These are phyloP conservation scores for Schizopora paradoxa DNA, from an alignment of 1,284 basidiomycete species.

Conservation along the genomic window DNA sequence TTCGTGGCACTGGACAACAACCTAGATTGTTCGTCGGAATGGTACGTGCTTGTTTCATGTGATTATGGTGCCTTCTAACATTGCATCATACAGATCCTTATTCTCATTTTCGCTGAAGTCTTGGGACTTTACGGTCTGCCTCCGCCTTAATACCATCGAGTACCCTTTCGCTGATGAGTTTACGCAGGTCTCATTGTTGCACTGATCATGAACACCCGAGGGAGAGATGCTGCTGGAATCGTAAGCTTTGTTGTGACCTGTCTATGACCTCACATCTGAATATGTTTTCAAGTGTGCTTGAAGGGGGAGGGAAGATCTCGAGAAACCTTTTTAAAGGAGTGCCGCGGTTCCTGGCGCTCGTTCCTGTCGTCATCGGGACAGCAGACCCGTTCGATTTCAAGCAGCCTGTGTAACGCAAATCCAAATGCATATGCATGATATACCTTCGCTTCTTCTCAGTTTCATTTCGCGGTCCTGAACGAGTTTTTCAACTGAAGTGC, in stretches of 20 bases:
- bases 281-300: too few species aligned
- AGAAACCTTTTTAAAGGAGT: too few species aligned
- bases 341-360: too few species aligned
- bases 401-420: too few species aligned
- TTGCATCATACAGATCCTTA: slow-evolving; percentile 87
- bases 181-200: slow-evolving; percentile 19
- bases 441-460: too few species aligned
- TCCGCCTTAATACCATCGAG: not conserved
- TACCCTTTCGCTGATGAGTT: not conserved
- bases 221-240: slow-evolving; percentile 11
- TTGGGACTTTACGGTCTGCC: slow-evolving; percentile 73
- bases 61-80: slow-evolving; percentile 50
- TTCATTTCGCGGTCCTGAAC: too few species aligned
- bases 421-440: too few species aligned
- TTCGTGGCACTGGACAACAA: slow-evolving; percentile 17
- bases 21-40: slow-evolving; percentile 21
- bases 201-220: slow-evolving; percentile 18
- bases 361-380: too few species aligned
- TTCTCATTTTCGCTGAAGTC: slow-evolving; percentile 93
- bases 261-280: too few species aligned
- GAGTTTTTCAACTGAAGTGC: too few species aligned
- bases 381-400: too few species aligned
- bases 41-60: slow-evolving; percentile 19
- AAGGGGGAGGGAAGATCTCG: too few species aligned
- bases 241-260: slow-evolving; percentile 8